Evolutionary conservation across 225 moss, liverwort and hornwort species (phyloP).

Genomic region (Rhytidiadelphus loreus): DNA sequence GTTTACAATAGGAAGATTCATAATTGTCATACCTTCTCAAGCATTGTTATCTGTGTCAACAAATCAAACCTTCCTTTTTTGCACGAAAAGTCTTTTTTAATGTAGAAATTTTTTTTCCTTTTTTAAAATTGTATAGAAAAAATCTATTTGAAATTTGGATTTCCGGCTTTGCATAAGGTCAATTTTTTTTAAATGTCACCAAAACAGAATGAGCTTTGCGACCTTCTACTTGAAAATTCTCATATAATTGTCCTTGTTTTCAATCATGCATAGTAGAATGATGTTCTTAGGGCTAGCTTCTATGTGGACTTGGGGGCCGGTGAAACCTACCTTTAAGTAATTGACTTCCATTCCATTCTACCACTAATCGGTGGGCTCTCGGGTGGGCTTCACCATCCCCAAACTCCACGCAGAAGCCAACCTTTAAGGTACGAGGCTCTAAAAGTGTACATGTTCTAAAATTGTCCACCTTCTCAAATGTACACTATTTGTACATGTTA

Average conservation of each 20-base stretch:
- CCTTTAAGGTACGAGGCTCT: no score
- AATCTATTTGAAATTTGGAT: neutral
- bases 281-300: neutral
- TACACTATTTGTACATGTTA: no score
- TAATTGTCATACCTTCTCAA: neutral
- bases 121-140: neutral
- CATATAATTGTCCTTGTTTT: no score
- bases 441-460: no score
- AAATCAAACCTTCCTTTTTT: neutral
- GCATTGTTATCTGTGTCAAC: neutral
- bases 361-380: rapidly evolving
- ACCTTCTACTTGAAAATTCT: rapidly evolving
- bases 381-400: no score
- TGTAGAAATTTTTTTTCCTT: neutral
- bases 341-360: neutral
- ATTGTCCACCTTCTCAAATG: no score
- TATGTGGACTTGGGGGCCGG: rapidly evolving
- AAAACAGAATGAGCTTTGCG: rapidly evolving
- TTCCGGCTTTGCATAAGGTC: neutral
- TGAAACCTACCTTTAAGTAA: rapidly evolving
- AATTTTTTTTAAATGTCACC: neutral
- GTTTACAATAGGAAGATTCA: no score
- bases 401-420: no score
- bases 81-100: neutral
- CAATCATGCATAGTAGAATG: neutral